A percentile compares a stretch with the other conserved stretches of the same genome.
Evolutionary conservation across 345 rosid species (phyloP).

Genomic region (Gossypium anomalum): DNA sequence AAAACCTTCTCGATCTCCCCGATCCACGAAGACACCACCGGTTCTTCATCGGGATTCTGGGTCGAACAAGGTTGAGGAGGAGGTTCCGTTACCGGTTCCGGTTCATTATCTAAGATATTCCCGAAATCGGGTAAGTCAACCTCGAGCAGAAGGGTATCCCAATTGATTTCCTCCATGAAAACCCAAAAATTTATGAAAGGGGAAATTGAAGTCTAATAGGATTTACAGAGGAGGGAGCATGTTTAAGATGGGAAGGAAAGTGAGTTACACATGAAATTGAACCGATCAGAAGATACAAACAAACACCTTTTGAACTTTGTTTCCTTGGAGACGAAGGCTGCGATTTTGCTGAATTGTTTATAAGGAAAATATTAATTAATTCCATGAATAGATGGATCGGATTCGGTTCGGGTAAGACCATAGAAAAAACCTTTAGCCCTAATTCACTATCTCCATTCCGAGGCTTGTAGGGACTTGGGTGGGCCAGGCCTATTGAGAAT

Average conservation of each 20-base stretch:
- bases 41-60: slow-evolving; percentile 3
- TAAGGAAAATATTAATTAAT: neutral
- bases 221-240: neutral
- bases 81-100: neutral
- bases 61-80: neutral
- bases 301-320: neutral
- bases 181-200: neutral
- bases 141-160: neutral
- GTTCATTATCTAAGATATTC: neutral
- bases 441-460: neutral
- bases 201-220: neutral
- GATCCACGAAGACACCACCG: slow-evolving; percentile 32
- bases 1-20: slow-evolving; percentile 37
- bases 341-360: neutral
- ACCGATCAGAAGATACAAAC: neutral
- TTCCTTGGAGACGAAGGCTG: neutral
- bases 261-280: neutral
- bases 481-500: neutral
- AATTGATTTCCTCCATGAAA: neutral
- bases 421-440: neutral
- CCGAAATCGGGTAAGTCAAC: neutral
- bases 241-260: neutral
- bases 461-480: neutral
- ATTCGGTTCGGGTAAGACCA: neutral
- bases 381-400: neutral